These are phyloP conservation scores for Tetrapisispora arboricola DNA, from an alignment of 805 yeast genomes.

Conservation along the genomic window DNA sequence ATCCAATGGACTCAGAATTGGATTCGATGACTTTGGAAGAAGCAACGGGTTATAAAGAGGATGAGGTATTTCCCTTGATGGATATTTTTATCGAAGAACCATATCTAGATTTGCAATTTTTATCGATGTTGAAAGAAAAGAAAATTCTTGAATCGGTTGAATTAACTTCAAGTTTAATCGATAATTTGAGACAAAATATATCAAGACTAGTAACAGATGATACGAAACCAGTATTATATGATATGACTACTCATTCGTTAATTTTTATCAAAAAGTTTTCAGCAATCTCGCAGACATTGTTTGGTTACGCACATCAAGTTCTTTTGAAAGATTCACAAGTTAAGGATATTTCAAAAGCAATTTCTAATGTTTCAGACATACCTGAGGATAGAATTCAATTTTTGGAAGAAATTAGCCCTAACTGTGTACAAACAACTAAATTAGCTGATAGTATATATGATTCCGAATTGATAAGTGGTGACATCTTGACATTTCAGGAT, in stretches of 20 bases:
- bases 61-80: slow-evolving; percentile 32
- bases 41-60: slow-evolving; percentile 28
- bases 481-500: slow-evolving; percentile 38
- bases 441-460: slow-evolving; percentile 33
- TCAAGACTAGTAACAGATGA: slow-evolving; percentile 6
- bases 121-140: slow-evolving; percentile 10
- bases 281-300: slow-evolving; percentile 38
- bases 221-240: slow-evolving; percentile 8
- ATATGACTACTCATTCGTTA: slow-evolving; percentile 14
- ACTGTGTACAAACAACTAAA: slow-evolving; percentile 32
- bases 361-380: slow-evolving; percentile 30
- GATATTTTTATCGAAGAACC: slow-evolving; percentile 62
- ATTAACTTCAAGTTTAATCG: slow-evolving; percentile 15
- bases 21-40: slow-evolving; percentile 37
- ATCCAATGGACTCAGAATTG: slow-evolving; percentile 24
- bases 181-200: slow-evolving; percentile 14
- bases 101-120: slow-evolving; percentile 19
- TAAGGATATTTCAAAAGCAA: slow-evolving; percentile 12
- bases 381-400: slow-evolving; percentile 26
- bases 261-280: slow-evolving; percentile 62
- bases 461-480: slow-evolving; percentile 57
- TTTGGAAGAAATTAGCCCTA: slow-evolving; percentile 54
- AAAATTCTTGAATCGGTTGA: slow-evolving; percentile 6
- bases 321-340: slow-evolving; percentile 41
- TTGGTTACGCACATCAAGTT: slow-evolving; percentile 54